phyloP scores from a whole-genome alignment of 306 rosid genomes.

The Vigna hirtella region DNA sequence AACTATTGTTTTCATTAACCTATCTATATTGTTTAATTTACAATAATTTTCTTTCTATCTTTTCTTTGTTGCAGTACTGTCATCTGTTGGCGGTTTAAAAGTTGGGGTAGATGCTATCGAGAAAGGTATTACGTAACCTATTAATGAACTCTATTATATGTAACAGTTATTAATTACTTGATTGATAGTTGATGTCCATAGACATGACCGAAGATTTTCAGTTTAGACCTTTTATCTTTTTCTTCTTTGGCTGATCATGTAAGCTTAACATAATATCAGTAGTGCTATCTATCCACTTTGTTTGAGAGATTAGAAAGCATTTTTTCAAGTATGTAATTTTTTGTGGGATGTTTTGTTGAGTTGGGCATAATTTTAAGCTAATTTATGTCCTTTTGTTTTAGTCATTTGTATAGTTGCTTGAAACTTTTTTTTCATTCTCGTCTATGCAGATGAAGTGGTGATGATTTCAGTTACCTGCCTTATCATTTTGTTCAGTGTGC shows the following conservation, averaged over 20 bases:
- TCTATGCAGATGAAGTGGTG: conserved; percentile 84
- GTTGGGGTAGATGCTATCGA: conserved; percentile 76
- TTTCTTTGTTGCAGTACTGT: conserved; percentile 70
- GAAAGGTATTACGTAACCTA: conserved; percentile 64
- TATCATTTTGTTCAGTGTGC: conserved; percentile 88
- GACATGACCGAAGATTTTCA: conserved; percentile 6
- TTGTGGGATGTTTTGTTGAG: not conserved
- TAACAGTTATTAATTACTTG: not conserved
- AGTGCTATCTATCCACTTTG: conserved; percentile 4
- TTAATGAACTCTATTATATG: conserved; percentile 32
- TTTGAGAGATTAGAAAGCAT: not conserved
- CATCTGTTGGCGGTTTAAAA: conserved; percentile 92
- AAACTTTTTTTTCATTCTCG: conserved; percentile 34
- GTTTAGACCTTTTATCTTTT: conserved; percentile 11
- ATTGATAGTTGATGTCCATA: conserved; percentile 31
- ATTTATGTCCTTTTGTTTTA: conserved; percentile 15
- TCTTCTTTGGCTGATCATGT: conserved; percentile 4
- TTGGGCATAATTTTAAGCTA: conserved; percentile 3
- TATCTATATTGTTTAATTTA: conserved; percentile 15
- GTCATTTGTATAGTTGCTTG: conserved; percentile 34
- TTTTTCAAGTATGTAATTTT: not conserved
- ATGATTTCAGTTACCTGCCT: conserved; percentile 92
- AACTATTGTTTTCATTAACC: conserved; percentile 26
- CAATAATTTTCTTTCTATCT: conserved; percentile 40
- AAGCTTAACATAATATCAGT: conserved; percentile 18